Conservation (phyloP, 1,139 yeast species). For the Sugiyamaella japonica region DNA sequence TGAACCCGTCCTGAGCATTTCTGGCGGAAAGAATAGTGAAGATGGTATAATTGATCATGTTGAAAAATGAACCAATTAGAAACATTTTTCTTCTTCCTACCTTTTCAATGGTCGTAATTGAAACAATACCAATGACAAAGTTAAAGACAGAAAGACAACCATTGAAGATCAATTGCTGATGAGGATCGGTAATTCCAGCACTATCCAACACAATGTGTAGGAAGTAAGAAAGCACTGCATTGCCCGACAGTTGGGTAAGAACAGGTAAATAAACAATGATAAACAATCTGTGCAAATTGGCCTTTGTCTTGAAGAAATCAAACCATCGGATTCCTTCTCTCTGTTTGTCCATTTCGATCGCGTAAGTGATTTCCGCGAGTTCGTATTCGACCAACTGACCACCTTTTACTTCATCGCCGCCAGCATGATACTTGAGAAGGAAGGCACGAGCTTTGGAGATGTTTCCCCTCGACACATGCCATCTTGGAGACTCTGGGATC, state of each 20-base stretch:
- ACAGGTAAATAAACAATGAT: conserved; percentile 37
- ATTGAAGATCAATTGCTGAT: conserved; percentile 22
- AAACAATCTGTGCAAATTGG: conserved; percentile 45
- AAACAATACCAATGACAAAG: conserved; percentile 22
- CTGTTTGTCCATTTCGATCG: conserved; percentile 26
- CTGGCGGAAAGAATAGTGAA: conserved; percentile 24
- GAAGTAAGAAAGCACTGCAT: conserved; percentile 27
- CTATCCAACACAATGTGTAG: conserved; percentile 23
- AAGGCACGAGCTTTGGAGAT: conserved; percentile 48
- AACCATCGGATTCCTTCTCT: conserved; percentile 19
- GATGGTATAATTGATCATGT: conserved; percentile 18
- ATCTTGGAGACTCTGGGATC: conserved; percentile 73
- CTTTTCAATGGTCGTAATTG: conserved; percentile 24
- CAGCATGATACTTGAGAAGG: conserved; percentile 30
- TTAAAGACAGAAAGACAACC: conserved; percentile 21
- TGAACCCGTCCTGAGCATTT: conserved; percentile 19
- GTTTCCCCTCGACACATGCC: conserved; percentile 50
- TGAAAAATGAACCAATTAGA: conserved; percentile 13
- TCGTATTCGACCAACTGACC: conserved; percentile 29
- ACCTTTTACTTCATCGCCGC: conserved; percentile 25
- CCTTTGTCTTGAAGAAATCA: conserved; percentile 45
- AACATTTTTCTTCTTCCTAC: conserved; percentile 24
- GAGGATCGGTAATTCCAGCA: conserved; percentile 26
- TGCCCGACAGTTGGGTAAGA: conserved; percentile 20
- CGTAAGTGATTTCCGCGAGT: conserved; percentile 28